phyloP scores from a whole-genome alignment of 352 stramenopile genomes.

The Pythium phragmiticola region DNA sequence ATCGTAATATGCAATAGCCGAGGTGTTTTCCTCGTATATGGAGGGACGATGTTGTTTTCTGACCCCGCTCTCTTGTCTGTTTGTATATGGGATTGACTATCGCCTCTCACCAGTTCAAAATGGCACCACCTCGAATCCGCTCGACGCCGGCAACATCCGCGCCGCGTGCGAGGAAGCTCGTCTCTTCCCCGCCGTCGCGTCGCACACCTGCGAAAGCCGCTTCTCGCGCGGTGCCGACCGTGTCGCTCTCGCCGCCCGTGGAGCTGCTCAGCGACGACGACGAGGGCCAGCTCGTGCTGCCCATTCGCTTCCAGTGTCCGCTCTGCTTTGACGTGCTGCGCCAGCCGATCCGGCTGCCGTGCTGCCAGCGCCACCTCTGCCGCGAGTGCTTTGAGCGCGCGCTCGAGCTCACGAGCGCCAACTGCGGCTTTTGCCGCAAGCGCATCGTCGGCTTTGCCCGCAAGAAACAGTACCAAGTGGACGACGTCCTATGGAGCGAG shows the following conservation, averaged over 20 bases:
- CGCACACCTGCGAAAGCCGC: not conserved
- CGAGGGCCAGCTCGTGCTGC: constrained; percentile 33
- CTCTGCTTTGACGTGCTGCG: constrained; percentile 77
- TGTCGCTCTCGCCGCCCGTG: constrained; percentile 7
- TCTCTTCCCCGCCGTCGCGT: not conserved
- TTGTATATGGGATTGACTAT: not conserved
- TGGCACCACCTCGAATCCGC: not conserved
- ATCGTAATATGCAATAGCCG: not conserved
- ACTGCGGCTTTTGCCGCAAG: constrained; percentile 79
- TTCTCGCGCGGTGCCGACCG: not conserved
- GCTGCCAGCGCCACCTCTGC: constrained; percentile 70
- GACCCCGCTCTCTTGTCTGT: not conserved
- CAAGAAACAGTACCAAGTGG: constrained; percentile 71
- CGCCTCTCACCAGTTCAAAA: not conserved
- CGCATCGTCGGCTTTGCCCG: constrained; percentile 73
- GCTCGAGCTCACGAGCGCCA: constrained; percentile 71
- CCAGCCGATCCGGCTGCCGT: constrained; percentile 63
- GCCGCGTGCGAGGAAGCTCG: not conserved
- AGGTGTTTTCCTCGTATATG: not conserved
- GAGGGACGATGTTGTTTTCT: not conserved
- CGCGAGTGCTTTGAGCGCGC: constrained; percentile 70
- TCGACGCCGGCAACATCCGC: not conserved
- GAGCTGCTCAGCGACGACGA: constrained; percentile 17
- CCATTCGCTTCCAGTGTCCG: constrained; percentile 72
- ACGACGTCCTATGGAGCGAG: constrained; percentile 56